A percentile compares a stretch with the other conserved stretches of the same genome.
Evolutionary conservation across 768 basidiomycete species (phyloP).

Genomic region (Agaricus blazei): DNA sequence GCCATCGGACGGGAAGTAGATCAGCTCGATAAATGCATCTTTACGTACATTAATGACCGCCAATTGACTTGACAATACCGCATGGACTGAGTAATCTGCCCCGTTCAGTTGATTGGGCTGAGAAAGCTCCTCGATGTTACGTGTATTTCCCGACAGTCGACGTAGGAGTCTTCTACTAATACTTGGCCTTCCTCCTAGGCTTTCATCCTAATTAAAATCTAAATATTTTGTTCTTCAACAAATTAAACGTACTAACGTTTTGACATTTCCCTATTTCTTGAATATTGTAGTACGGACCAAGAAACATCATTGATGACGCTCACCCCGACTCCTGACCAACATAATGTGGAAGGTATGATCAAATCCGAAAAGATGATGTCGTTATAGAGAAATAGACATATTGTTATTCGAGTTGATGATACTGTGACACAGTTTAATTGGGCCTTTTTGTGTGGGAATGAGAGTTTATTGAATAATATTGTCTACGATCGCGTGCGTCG

Average conservation of each 20-base stretch:
- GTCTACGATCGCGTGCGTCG: no score
- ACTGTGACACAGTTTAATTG: no score
- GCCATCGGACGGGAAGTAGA: not conserved
- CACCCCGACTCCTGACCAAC: conserved; percentile 6
- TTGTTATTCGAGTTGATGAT: no score
- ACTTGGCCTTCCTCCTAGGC: not conserved
- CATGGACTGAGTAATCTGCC: not conserved
- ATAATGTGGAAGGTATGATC: not conserved
- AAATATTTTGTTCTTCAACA: not conserved
- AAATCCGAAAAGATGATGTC: conserved; percentile 3
- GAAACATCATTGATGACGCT: conserved; percentile 2
- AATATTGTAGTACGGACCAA: conserved; percentile 4
- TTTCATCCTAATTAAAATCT: not conserved
- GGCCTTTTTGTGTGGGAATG: no score
- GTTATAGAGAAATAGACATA: not conserved
- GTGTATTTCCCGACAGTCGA: conserved; percentile 1
- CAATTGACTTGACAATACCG: not conserved
- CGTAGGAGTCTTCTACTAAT: not conserved
- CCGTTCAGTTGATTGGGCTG: conserved; percentile 6
- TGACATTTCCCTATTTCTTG: not conserved
- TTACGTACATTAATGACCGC: not conserved
- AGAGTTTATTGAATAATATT: no score
- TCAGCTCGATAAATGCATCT: conserved; percentile 5
- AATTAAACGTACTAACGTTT: not conserved
- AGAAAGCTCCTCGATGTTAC: not conserved